Base-by-base conservation (phyloP, 805 yeast species). In the Kregervanrija pseudodelftensis region DNA sequence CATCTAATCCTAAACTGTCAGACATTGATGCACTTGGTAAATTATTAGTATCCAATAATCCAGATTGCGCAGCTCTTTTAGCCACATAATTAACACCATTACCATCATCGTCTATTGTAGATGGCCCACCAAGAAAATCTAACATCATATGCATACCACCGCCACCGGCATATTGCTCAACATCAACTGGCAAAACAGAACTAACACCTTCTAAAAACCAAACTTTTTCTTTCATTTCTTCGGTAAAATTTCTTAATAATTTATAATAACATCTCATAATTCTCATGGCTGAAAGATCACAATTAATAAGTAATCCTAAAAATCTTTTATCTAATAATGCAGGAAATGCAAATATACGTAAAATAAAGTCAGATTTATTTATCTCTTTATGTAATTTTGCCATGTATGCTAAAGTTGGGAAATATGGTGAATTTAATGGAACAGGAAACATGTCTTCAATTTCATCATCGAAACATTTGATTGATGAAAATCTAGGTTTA, bases 191-290 rank as follows among this genome's bases (percentile, higher is more conserved):
- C 40, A 90, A 70, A 1, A 89, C 95, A 44, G 81, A 79, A 5
- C 93, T 78, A 2, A 88, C 93, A 4, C 97, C 97, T 63, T 90
- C 95, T 50, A 90, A 69, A 54, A 90, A 89, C 97, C 97, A 90
- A 13, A 90, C 95, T 54, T 77, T 77, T 56, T 89, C 93, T 60
- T 85, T 85, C 84, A 85, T 83, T 57, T 86, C 95, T 33, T 82
- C 78, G 0, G 95, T 86, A 61, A 85, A 90, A 12, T 83, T 80
- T 52, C 95, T 70, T 40, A 90, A 72, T 46, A 90, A 66, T 45
- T 85, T 80, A 66, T 90, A 90, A 68, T 90, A 90, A 44, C 85
- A 82, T 53, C 95, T 72, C 86, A 91, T 86, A 50, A 91, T 87
- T 53, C 95, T 71, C 88, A 87, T 87, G 2, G 97, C 95, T 41